phyloP scores from a whole-genome alignment of 108 stramenopile genomes.

The Asterionellopsis glacialis region DNA sequence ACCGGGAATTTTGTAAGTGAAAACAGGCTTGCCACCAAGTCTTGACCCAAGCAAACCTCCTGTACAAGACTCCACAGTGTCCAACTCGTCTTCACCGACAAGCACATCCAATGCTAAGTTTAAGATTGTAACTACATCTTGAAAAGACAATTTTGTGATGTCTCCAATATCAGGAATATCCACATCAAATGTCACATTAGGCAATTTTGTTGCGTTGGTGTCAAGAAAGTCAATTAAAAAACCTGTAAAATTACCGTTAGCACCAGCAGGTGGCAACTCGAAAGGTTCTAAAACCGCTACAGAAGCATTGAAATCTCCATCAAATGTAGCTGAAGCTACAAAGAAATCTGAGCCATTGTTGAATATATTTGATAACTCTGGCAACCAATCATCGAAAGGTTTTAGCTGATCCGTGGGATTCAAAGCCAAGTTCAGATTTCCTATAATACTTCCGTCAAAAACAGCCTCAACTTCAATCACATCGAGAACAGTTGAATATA shows the following conservation, averaged over 20 bases:
- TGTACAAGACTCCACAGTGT: constrained; percentile 32
- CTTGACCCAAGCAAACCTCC: constrained; percentile 31
- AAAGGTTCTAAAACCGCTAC: constrained; percentile 10
- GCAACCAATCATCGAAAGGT: no score
- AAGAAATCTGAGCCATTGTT: neutral
- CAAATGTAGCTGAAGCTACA: constrained; percentile 14
- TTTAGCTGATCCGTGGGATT: no score
- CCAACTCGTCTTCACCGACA: constrained; percentile 12
- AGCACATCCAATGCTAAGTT: constrained; percentile 17
- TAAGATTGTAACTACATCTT: constrained; percentile 23
- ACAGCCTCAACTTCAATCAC: no score
- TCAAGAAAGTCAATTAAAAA: constrained; percentile 12
- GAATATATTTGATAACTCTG: no score
- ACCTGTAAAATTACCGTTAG: constrained; percentile 10
- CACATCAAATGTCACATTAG: constrained; percentile 13
- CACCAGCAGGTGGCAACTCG: neutral
- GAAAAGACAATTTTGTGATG: constrained; percentile 20
- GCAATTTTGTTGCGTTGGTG: neutral
- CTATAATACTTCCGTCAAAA: no score
- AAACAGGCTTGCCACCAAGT: neutral
- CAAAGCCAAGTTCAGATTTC: no score
- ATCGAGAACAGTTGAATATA: no score
- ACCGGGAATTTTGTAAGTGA: constrained; percentile 29
- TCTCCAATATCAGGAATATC: constrained; percentile 28
- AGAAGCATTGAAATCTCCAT: constrained; percentile 16